Conservation (phyloP, 257 asterid genomes). For the Nicotiana knightiana region DNA sequence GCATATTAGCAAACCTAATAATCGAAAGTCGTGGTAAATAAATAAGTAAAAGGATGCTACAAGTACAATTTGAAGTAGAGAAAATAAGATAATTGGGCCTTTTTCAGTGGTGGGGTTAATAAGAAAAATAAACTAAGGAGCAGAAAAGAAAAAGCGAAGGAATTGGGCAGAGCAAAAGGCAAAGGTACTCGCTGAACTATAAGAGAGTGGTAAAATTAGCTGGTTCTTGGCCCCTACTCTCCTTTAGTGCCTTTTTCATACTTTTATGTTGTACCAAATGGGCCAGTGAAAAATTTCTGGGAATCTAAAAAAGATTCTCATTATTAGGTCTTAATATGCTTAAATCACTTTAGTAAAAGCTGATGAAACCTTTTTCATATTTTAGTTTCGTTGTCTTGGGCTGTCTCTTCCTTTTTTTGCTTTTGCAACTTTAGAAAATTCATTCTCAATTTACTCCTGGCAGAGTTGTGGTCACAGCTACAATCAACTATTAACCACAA, state of each 20-base stretch:
- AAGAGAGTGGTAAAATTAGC: conserved; percentile 17
- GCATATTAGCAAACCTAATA: background rate
- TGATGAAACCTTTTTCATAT: background rate
- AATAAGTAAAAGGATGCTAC: background rate
- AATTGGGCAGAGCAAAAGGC: conserved; percentile 10
- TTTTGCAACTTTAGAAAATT: background rate
- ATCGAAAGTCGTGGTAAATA: background rate
- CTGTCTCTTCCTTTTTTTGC: background rate
- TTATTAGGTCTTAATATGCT: background rate
- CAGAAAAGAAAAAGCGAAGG: background rate
- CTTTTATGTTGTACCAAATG: background rate
- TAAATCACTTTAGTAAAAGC: background rate
- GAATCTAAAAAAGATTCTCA: conserved; percentile 9
- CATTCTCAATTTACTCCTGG: background rate
- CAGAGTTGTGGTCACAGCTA: background rate
- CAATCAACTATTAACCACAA: background rate
- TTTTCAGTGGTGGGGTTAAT: background rate
- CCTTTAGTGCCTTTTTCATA: background rate
- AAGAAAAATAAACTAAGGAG: background rate
- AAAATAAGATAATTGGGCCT: background rate
- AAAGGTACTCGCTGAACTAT: conserved; percentile 2
- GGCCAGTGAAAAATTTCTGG: background rate
- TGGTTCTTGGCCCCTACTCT: conserved; percentile 13
- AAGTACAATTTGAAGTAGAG: background rate
- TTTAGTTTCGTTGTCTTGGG: background rate